Evolutionary conservation across 495 filamentous ascomycete genomes (phyloP).

Genomic region (Hypoxylon lenormandii): DNA sequence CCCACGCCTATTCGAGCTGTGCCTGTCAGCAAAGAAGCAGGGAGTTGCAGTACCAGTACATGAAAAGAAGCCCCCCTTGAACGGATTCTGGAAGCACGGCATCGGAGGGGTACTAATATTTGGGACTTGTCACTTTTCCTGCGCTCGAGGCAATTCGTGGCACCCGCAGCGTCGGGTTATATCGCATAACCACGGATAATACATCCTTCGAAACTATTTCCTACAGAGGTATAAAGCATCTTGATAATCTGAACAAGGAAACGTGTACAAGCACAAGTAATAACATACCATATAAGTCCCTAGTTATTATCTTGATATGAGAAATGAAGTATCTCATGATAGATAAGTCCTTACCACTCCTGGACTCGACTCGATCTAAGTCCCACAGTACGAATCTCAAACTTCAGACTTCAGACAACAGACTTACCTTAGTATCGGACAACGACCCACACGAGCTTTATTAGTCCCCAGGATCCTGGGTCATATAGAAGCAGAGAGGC

Average conservation of each 20-base stretch:
- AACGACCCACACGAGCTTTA: slow-evolving; percentile 26
- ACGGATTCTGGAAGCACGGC: neutral
- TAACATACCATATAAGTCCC: too few species aligned
- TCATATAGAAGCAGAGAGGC: too few species aligned
- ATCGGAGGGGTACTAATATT: too few species aligned
- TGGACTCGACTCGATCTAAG: too few species aligned
- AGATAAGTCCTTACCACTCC: too few species aligned
- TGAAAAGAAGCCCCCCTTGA: neutral
- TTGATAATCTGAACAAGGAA: too few species aligned
- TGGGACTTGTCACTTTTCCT: neutral
- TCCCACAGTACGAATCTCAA: neutral
- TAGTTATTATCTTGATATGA: too few species aligned
- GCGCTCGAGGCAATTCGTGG: slow-evolving; percentile 7
- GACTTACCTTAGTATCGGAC: neutral
- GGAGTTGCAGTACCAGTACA: neutral
- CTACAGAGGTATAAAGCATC: too few species aligned
- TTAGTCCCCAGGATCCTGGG: neutral
- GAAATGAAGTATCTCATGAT: too few species aligned
- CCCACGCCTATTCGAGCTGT: slow-evolving; percentile 28
- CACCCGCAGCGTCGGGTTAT: slow-evolving; percentile 30
- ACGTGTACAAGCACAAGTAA: too few species aligned
- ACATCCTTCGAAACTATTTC: neutral
- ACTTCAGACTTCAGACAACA: neutral
- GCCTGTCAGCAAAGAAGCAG: slow-evolving; percentile 34
- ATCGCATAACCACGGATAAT: slow-evolving; percentile 13